These are phyloP conservation scores for Hirschfeldia incana DNA, from an alignment of 345 rosid genomes.

Conservation along the genomic window DNA sequence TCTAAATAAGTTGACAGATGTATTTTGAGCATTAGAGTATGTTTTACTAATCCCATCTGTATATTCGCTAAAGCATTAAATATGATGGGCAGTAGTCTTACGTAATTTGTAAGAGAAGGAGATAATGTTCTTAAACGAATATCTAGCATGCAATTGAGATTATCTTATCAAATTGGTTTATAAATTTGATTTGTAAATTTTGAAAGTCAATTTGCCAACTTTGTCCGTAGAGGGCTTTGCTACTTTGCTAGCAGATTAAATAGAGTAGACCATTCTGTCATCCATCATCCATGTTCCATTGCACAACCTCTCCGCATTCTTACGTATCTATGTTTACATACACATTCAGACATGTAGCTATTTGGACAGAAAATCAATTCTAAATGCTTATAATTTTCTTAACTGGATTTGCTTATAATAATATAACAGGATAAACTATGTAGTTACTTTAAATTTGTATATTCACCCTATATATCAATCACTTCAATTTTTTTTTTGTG, in stretches of 20 bases:
- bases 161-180: conserved; percentile 5
- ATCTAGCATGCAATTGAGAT: background rate
- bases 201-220: conserved; percentile 36
- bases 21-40: conserved; percentile 24
- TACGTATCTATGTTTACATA: conserved; percentile 6
- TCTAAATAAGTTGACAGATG: conserved; percentile 35
- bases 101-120: conserved; percentile 15
- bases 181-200: conserved; percentile 19
- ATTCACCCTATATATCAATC: background rate
- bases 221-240: conserved; percentile 1
- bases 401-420: background rate
- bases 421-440: background rate
- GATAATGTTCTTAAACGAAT: conserved; percentile 37
- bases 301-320: conserved; percentile 25
- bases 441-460: background rate
- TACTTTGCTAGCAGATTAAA: conserved; percentile 8
- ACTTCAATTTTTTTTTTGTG: background rate
- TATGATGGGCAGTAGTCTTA: conserved; percentile 18
- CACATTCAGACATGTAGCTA: background rate
- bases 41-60: conserved; percentile 32
- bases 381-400: background rate
- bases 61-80: conserved; percentile 19
- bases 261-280: conserved; percentile 23
- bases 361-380: background rate
- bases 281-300: conserved; percentile 36